phyloP scores from a whole-genome alignment of 139 green algal species.

The Picochlorum sp. region DNA sequence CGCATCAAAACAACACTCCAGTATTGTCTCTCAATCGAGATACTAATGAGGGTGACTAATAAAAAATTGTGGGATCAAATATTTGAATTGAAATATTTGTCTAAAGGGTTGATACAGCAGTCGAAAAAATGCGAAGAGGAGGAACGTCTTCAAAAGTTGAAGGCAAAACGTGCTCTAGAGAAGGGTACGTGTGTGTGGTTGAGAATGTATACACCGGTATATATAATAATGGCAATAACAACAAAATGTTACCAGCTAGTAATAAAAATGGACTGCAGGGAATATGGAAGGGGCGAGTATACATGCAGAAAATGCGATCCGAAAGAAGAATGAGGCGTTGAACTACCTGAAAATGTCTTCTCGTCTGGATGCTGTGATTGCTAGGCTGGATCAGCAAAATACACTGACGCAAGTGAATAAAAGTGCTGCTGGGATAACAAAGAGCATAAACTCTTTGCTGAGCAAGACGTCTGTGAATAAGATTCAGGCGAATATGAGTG shows the following conservation, averaged over 20 bases:
- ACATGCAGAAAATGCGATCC: conserved; percentile 87
- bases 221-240: background rate
- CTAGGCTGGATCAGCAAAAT: conserved; percentile 77
- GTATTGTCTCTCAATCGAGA: background rate
- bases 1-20: background rate
- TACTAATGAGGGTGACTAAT: conserved; percentile 12
- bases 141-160: conserved; percentile 83
- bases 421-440: conserved; percentile 92
- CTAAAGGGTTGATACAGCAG: conserved; percentile 78
- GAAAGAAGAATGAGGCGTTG: conserved; percentile 82
- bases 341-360: conserved; percentile 91
- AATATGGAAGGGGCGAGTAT: conserved; percentile 86
- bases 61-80: conserved; percentile 73
- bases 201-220: too few relatives aligned
- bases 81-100: conserved; percentile 93
- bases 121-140: conserved; percentile 85
- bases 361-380: conserved; percentile 85
- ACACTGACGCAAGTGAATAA: conserved; percentile 81
- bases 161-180: conserved; percentile 97
- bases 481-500: conserved; percentile 72
- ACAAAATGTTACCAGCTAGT: background rate
- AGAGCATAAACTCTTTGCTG: conserved; percentile 74
- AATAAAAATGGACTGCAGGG: conserved; percentile 22
- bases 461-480: conserved; percentile 25
- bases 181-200: conserved; percentile 69